Base-by-base conservation (phyloP, 257 asterid species). In the Lavandula angustifolia region DNA sequence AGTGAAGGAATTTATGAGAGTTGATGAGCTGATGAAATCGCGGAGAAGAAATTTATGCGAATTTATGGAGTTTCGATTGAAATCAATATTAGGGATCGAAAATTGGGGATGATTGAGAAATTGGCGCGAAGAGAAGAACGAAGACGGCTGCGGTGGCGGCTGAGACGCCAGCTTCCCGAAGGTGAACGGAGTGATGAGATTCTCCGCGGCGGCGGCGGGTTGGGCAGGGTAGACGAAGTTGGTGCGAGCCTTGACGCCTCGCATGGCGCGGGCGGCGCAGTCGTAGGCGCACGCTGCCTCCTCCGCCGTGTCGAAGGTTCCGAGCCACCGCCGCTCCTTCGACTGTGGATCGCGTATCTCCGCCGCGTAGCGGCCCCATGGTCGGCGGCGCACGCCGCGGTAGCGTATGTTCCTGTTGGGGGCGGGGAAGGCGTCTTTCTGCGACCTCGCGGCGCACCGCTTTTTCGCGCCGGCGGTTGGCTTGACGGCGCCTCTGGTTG, bases 311-410 rank as follows among this genome's bases (percentile, higher is more conserved):
- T 90, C 96, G 63, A 85, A 90, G 6, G 98, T 91, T 3, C 98
- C 98, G 3, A 91, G 84, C 98, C 98, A 91, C 69, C 96, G 78
- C 56, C 98, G 63, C 22, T 91, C 98, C 66, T 91, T 91, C 7
- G 95, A 80, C 61, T 61, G 88, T 1, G 98, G 98, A 75, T 91
- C 98, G 6, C 98, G 64, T 7, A 91, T 91, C 76, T 91, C 98
- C 4, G 98, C 98, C 0, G 98, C 98, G 52, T 85, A 91, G 1
- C 98, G 87, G 5, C 98, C 98, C 98, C 98, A 91, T 0, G 98
- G 98, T 1, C 98, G 96, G 57, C 98, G 92, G 29, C 98, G 92
- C 0, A 91, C 98, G 1, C 98, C 96, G 0, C 98, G 87, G 79
- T 91, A 88, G 5, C 95, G 68, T 71, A 83, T 75, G 65, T 74